Evolutionary conservation across 306 rosid species (phyloP), one percentile per base, ranked within the genome.

Genomic region (Styphnolobium japonicum): DNA sequence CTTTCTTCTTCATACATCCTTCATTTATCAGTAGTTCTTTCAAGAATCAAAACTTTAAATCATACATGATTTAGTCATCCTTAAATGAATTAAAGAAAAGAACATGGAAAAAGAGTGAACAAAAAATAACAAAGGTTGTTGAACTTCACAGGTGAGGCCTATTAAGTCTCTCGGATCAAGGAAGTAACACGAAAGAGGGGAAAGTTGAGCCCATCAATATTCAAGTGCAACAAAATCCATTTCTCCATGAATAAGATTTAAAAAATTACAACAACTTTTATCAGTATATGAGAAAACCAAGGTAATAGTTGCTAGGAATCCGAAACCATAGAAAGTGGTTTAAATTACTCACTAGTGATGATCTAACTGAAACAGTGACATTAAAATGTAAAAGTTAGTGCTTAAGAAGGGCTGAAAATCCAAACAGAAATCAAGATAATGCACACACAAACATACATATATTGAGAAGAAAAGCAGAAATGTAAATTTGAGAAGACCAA

Each of bases 401-500:
- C 39, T 55, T 55, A 23, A 48, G 9, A 52, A 64, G 31, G 29
- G 40, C 1, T 36, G 14, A 48, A 40, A 69, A 21, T 45, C 62
- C 43, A 60, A 58, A 34, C 16, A 40, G 34, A 37, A 7, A 29
- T 56, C 8, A 40, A 64, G 40, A 39, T 66, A 73, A 81, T 74
- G 27, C 33, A 58, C 21, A 46, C 7, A 21, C 23, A 51, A 49
- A 51, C 5, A 23, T 36, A 22, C 19, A 10, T 53, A 70, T 7
- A 56, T 12, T 23, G 65, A 19, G 21, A 77, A 40, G 33, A 8
- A 66, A 53, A 75, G 12, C 31, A 68, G 40, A 11, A 70, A n/a
- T 49, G 78, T 15, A 82, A 52, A 55, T 21, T n/a, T 22, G 12
- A 39, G 65, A 83, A 76, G 58, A 19, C 18, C 19, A 76, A 91